phyloP scores from a whole-genome alignment of 352 stramenopile genomes.

The Discostella stelligera region DNA sequence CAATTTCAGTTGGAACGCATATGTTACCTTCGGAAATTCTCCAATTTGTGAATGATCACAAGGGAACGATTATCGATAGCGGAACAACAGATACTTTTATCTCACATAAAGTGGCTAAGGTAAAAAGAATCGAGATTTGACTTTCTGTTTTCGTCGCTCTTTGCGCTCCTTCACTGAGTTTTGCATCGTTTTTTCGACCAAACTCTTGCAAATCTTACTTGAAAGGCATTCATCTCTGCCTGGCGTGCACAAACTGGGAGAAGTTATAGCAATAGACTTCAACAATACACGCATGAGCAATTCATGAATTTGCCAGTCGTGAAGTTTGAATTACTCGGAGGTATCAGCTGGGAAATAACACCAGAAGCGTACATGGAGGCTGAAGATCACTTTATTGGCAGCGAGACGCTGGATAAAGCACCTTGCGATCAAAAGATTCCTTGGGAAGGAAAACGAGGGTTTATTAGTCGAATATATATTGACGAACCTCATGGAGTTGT shows the following conservation, averaged over 20 bases:
- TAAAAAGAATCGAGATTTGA: conserved; percentile 17
- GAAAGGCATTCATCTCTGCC: conserved; percentile 39
- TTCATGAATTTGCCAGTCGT: conserved; percentile 64
- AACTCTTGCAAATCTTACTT: background rate
- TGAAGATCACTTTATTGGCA: background rate
- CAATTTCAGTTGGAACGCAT: conserved; percentile 54
- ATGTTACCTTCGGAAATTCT: conserved; percentile 20
- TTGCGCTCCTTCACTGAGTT: conserved; percentile 35
- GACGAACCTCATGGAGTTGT: conserved; percentile 60
- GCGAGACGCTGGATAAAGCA: background rate
- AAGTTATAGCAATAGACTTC: conserved; percentile 49
- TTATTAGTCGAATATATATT: conserved; percentile 45
- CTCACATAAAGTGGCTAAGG: conserved; percentile 32
- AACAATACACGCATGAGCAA: conserved; percentile 56
- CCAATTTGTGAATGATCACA: conserved; percentile 48
- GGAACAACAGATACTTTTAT: conserved; percentile 87
- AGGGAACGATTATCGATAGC: conserved; percentile 84
- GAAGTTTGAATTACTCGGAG: conserved; percentile 55
- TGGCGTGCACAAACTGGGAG: conserved; percentile 41
- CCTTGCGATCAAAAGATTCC: conserved; percentile 4
- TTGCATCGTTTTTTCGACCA: background rate
- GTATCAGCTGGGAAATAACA: conserved; percentile 45
- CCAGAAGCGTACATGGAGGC: conserved; percentile 70
- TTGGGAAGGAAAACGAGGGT: conserved; percentile 36
- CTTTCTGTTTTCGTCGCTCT: too few species aligned